Evolutionary conservation across 2,329 filamentous ascomycete genomes (phyloP), one percentile per base, ranked within the genome.

Genomic region (Aquanectria penicillioides): DNA sequence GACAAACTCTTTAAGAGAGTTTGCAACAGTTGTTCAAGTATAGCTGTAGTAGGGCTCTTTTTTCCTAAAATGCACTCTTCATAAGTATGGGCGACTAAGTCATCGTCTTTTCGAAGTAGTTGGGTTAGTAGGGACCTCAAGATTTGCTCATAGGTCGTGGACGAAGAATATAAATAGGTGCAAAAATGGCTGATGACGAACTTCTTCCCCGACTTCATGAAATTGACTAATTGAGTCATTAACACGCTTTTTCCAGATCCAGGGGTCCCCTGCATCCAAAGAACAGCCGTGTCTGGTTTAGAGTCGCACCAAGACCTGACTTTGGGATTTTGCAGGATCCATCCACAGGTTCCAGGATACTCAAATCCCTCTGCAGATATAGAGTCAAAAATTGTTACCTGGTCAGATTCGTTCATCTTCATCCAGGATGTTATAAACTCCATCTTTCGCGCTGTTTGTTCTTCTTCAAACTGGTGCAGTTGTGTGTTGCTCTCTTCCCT

Each of bases 171-270:
- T 0, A 43, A 10, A 5, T 66, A 66, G 0, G 38, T 51, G 25
- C 58, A 66, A 2, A 66, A 66, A n/a, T 66, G 61, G 6, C 3
- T 41, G 2, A 46, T n/a, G 3, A 60, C 34, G 5, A 57, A 15
- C 1, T n/a, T n/a, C 17, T 41, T 49, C 0, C 20, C 46, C 12
- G 9, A n/a, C 13, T 48, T 57, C 26, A 66, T 15, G 10, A 66
- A 62, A 2, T 57, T 62, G 3, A 62, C n/a, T 2, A 66, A 55
- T 3, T 64, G 57, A 2, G 61, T 29, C 18, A 40, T 54, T 3
- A 66, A 9, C 3, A 66, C 63, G 1, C 63, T 66, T 31, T 66
- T 66, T 0, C 64, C 63, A 0, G 49, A 57, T 0, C 64, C 64
- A 2, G 57, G 57, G 3, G 51, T 43, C 0, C 63, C 64, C 1